A percentile compares a stretch with the other conserved stretches of the same genome.
Evolutionary conservation across 1,284 basidiomycete species (phyloP).

Genomic region (Ganoderma meredithae): DNA sequence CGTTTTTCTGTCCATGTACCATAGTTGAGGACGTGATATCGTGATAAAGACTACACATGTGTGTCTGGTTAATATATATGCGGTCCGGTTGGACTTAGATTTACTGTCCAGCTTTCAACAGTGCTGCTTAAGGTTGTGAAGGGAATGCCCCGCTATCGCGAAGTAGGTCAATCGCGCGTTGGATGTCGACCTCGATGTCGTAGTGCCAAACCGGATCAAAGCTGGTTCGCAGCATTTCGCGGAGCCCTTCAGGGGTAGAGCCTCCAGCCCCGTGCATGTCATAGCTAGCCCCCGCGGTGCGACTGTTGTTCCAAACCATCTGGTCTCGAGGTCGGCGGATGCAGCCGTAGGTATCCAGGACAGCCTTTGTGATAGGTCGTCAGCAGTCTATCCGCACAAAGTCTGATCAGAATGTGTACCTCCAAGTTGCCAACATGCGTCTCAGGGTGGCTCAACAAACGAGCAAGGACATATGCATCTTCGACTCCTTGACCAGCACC

Average conservation of each 20-base stretch:
- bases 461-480: slow-evolving; percentile 59
- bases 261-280: slow-evolving; percentile 38
- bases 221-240: slow-evolving; percentile 44
- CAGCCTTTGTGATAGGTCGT: slow-evolving; percentile 39
- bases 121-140: neutral
- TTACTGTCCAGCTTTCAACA: neutral
- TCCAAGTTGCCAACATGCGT: slow-evolving; percentile 53
- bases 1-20: slow-evolving; percentile 7
- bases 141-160: slow-evolving; percentile 36
- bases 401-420: slow-evolving; percentile 42
- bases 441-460: slow-evolving; percentile 55
- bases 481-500: slow-evolving; percentile 72
- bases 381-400: neutral
- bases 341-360: slow-evolving; percentile 53
- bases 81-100: neutral
- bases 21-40: neutral
- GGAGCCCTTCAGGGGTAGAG: slow-evolving; percentile 30
- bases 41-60: slow-evolving; percentile 7
- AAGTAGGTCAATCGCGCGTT: slow-evolving; percentile 38
- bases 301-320: slow-evolving; percentile 51
- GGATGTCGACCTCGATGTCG: slow-evolving; percentile 50
- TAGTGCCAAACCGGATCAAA: slow-evolving; percentile 59
- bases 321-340: slow-evolving; percentile 57
- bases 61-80: slow-evolving; percentile 2
- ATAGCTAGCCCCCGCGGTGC: slow-evolving; percentile 45